Percentiles rank a stretch among this genome's conserved stretches.
Evolutionary conservation across 176 grass and related monocot species (phyloP).

Genomic region (Zea luxurians): DNA sequence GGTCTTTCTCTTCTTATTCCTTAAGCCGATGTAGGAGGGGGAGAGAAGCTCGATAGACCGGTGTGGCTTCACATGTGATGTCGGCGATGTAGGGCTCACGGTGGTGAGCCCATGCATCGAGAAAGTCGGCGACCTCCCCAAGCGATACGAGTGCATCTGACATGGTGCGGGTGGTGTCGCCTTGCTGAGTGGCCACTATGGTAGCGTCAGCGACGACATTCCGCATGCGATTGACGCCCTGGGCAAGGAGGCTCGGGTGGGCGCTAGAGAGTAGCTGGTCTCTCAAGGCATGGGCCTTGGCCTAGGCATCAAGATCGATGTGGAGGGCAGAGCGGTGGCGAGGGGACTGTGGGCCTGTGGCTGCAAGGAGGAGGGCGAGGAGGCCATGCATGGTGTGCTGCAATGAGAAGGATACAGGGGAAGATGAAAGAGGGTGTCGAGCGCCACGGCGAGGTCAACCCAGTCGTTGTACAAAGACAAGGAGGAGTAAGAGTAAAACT

Average conservation of each 20-base stretch:
- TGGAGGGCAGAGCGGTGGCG: conserved; percentile 38
- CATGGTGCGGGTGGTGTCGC: not conserved
- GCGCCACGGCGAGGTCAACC: conserved; percentile 55
- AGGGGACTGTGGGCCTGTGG: not conserved
- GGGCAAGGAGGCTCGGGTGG: conserved; percentile 24
- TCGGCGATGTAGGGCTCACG: no score
- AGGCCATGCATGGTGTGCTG: not conserved
- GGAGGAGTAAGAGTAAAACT: no score
- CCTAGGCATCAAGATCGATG: conserved; percentile 53
- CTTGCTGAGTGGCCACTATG: conserved; percentile 11
- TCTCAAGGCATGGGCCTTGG: conserved; percentile 35
- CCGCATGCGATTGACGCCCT: conserved; percentile 45
- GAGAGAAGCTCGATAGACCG: no score
- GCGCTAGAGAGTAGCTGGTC: conserved; percentile 17
- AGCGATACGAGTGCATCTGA: not conserved
- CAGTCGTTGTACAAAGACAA: conserved; percentile 52
- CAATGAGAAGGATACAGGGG: not conserved
- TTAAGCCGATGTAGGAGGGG: no score
- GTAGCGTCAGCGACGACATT: conserved; percentile 39
- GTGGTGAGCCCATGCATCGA: conserved; percentile 43
- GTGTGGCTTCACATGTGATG: no score
- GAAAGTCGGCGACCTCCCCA: conserved; percentile 41
- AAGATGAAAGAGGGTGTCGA: conserved; percentile 1
- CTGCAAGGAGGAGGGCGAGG: conserved; percentile 29
- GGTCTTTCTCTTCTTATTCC: no score